Conservation (phyloP, 192 early-diverging fungal species). For the Gigaspora rosea region DNA sequence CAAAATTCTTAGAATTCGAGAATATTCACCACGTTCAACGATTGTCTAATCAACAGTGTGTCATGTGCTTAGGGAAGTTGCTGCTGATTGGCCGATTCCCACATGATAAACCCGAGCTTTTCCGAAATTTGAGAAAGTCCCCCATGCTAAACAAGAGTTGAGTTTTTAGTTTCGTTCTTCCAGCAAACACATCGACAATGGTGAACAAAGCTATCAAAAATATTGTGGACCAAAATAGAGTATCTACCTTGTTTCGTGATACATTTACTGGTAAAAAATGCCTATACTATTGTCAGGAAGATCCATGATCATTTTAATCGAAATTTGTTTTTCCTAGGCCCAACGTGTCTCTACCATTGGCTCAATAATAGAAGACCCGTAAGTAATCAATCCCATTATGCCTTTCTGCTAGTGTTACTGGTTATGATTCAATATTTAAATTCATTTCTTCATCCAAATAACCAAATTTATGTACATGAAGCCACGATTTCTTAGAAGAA, state of each 20-base stretch:
- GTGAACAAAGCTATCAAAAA: constrained; percentile 14
- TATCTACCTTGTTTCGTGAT: constrained; percentile 14
- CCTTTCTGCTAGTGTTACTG: neutral
- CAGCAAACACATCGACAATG: neutral
- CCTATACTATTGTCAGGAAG: neutral
- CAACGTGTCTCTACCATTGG: constrained; percentile 22
- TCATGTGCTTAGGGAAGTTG: too few species aligned
- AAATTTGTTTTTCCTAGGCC: neutral
- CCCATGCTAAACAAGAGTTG: too few species aligned
- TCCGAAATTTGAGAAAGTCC: too few species aligned
- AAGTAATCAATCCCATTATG: neutral
- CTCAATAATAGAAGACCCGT: constrained; percentile 4
- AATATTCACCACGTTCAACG: too few species aligned
- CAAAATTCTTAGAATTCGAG: too few species aligned
- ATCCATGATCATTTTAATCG: neutral
- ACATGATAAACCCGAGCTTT: too few species aligned
- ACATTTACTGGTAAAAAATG: constrained; percentile 22
- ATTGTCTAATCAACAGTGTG: too few species aligned
- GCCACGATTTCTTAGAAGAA: constrained; percentile 25
- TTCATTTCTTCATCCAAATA: neutral
- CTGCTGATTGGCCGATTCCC: too few species aligned
- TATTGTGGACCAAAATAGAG: constrained; percentile 14
- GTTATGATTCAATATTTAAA: neutral
- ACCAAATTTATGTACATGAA: neutral
- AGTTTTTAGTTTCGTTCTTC: too few species aligned